Conservation (phyloP, 139 green algal species). For the Spirogloea muscicola region DNA sequence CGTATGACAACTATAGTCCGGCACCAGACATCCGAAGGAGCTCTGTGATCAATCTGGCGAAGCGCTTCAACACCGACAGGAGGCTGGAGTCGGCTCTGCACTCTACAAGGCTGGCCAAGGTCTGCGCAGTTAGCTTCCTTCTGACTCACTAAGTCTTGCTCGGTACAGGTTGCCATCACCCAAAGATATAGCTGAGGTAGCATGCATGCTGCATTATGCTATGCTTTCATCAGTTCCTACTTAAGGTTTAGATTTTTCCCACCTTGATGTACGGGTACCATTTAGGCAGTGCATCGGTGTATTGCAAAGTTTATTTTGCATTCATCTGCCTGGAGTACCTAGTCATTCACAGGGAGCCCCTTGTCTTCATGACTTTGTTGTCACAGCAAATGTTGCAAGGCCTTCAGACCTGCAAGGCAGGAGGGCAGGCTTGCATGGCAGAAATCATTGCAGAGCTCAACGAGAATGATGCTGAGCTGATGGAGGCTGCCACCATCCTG, state of each 20-base stretch:
- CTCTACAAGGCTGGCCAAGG: constrained; percentile 27
- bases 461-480: constrained; percentile 17
- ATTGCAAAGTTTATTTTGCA: neutral
- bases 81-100: constrained; percentile 33
- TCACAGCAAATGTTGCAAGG: constrained; percentile 25
- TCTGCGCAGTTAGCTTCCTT: neutral
- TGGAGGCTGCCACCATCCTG: constrained; percentile 46
- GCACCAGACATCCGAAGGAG: constrained; percentile 25
- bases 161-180: neutral
- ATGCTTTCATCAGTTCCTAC: neutral
- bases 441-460: constrained; percentile 7
- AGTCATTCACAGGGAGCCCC: neutral
- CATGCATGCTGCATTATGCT: neutral
- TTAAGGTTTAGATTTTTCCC: neutral
- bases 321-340: neutral
- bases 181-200: neutral
- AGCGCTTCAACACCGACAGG: constrained; percentile 41
- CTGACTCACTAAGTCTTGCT: neutral
- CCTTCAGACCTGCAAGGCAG: constrained; percentile 26
- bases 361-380: neutral
- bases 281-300: too few relatives aligned
- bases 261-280: too few relatives aligned
- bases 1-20: neutral
- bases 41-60: constrained; percentile 43
- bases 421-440: constrained; percentile 17